Conservation (phyloP, 352 stramenopile species). For the Globisporangium perplexum region DNA sequence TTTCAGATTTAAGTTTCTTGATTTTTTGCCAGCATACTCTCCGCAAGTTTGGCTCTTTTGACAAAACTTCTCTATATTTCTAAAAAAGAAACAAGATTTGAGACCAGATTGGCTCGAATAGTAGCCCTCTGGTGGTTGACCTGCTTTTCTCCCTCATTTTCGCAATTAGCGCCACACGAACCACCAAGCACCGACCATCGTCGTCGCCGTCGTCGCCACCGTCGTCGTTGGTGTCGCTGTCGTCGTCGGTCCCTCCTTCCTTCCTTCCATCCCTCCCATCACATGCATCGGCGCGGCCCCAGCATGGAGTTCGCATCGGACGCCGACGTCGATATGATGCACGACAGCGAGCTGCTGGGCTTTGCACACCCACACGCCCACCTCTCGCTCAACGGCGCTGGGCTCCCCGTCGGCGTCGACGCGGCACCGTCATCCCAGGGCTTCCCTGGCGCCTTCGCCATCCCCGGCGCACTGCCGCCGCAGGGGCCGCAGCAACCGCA, state of each 20-base stretch:
- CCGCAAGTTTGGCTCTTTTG: too few species aligned
- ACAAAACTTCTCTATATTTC: too few species aligned
- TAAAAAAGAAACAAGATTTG: too few species aligned
- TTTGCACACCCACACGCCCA: slow-evolving; percentile 26
- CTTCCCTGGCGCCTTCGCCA: slow-evolving; percentile 3
- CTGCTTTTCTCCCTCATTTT: too few species aligned
- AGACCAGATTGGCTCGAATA: too few species aligned
- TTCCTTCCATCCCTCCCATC: not conserved
- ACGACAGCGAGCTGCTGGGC: slow-evolving; percentile 52
- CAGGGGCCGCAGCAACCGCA: slow-evolving; percentile 25
- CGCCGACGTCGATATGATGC: slow-evolving; percentile 74
- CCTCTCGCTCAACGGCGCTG: slow-evolving; percentile 7
- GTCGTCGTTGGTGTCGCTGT: too few species aligned
- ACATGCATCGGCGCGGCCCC: not conserved
- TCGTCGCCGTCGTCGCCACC: too few species aligned
- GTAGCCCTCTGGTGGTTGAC: too few species aligned
- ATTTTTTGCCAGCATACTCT: too few species aligned
- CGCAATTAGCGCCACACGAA: too few species aligned
- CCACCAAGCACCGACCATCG: too few species aligned
- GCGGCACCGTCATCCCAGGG: slow-evolving; percentile 38
- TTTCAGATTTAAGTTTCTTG: too few species aligned
- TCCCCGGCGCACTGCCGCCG: slow-evolving; percentile 11
- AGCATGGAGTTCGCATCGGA: slow-evolving; percentile 62
- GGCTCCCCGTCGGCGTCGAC: slow-evolving; percentile 37
- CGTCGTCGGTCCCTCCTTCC: not conserved